Base-by-base conservation (phyloP, 257 asterid species). In the Rubia yunnanensis region DNA sequence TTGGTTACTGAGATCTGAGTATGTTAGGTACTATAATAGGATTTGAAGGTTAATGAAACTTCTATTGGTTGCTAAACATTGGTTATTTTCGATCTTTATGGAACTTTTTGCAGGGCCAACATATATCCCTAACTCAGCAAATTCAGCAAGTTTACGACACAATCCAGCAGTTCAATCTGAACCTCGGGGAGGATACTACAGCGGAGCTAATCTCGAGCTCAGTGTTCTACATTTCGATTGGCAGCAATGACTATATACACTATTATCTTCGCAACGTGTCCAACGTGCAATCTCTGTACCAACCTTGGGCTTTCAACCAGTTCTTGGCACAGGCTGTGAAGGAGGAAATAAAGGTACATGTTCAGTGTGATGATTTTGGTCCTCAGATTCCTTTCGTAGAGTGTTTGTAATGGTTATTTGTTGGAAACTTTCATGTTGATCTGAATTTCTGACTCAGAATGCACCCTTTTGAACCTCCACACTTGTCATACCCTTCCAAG, bases 111-210 rank as follows among this genome's bases (percentile, higher is more conserved):
- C 81, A 92, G 99, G 99, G 99, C 65, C 96, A 90, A 69, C 99
- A 78, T 65, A 88, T 92, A 68, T 89, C 99, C 58, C 87, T 92
- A 8, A 69, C 88, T 35, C 96, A 86, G 83, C 99, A 92, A 78
- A 84, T 92, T 64, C 94, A 89, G 79, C 99, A 88, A 78, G 96
- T 88, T 13, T 84, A 81, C 74, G 96, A 90, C 70, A 94, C 99
- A 53, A 72, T 75, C 70, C 96, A 88, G 77, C 92, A 80, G 72
- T 86, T 94, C 69, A 82, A 77, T 64, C 73, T 94, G 78, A 85
- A 72, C 70, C 76, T 86, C 83, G 97, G 97, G 63, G 99, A 90
- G 85, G 87, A 82, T 65, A 83, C 85, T 60, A 86, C 99, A 24
- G 48, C 80, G 65, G 70, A 81, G 41, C 86, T 81, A 61, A 74